Evolutionary conservation across 352 stramenopile species (phyloP).

Genomic region (Pythium utonaiense): DNA sequence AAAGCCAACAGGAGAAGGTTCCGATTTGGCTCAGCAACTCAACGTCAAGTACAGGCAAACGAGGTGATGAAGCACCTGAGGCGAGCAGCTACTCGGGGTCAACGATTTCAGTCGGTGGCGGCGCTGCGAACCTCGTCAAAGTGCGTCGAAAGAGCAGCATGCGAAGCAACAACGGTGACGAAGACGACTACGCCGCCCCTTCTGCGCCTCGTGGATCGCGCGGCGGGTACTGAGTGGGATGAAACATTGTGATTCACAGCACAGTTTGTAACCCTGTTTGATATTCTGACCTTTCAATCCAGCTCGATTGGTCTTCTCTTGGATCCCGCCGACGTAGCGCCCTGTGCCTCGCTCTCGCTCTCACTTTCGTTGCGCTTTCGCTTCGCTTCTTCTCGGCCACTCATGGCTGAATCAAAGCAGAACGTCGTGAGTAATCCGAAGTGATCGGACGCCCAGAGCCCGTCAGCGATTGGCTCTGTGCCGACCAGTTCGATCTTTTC

Average conservation of each 20-base stretch:
- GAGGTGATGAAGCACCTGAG: not conserved
- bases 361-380: conserved; percentile 8
- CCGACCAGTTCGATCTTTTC: conserved; percentile 54
- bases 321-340: not conserved
- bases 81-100: conserved; percentile 6
- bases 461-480: conserved; percentile 60
- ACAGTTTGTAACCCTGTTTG: not conserved
- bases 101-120: conserved; percentile 36
- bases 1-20: conserved; percentile 29
- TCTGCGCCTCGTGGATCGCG: not conserved
- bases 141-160: conserved; percentile 55
- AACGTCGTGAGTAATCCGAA: conserved; percentile 55
- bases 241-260: not conserved
- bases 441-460: conserved; percentile 71
- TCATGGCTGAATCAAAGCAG: conserved; percentile 15
- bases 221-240: conserved; percentile 3
- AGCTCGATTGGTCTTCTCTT: conserved; percentile 1
- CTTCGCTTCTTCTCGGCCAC: conserved; percentile 6
- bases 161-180: conserved; percentile 43
- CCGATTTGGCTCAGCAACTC: conserved; percentile 60
- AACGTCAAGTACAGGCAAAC: not conserved
- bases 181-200: conserved; percentile 22
- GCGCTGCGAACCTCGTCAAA: conserved; percentile 63
- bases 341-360: not conserved
- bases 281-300: conserved; percentile 1